phyloP scores from a whole-genome alignment of 371 early-diverging fungal genomes.

The Rhizopus delemar region DNA sequence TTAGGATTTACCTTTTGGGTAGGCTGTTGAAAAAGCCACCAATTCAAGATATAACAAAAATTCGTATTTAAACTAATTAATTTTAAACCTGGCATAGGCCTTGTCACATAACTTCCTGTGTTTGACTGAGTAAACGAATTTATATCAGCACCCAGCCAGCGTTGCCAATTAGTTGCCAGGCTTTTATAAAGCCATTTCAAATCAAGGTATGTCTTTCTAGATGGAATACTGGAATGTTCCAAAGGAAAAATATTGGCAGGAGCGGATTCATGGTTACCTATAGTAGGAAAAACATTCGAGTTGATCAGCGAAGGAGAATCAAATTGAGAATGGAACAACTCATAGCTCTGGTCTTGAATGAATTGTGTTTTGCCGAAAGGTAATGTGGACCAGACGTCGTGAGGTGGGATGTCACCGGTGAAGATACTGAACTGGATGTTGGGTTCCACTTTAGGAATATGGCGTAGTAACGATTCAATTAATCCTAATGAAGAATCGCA shows the following conservation, averaged over 20 bases:
- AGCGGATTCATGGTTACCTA: conserved; percentile 62
- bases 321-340: conserved; percentile 43
- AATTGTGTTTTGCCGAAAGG: conserved; percentile 40
- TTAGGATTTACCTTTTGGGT: conserved; percentile 21
- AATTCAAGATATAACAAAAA: conserved; percentile 62
- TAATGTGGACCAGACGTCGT: conserved; percentile 61
- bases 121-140: conserved; percentile 33
- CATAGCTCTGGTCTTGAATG: conserved; percentile 43
- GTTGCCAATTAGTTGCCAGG: conserved; percentile 52
- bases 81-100: conserved; percentile 50
- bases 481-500: conserved; percentile 55
- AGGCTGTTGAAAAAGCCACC: conserved; percentile 50
- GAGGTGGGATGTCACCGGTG: conserved; percentile 68
- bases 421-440: conserved; percentile 52
- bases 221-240: conserved; percentile 32
- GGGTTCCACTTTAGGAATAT: conserved; percentile 41
- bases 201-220: conserved; percentile 32
- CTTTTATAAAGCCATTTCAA: conserved; percentile 52
- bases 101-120: conserved; percentile 51
- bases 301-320: conserved; percentile 34
- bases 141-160: conserved; percentile 45
- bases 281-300: conserved; percentile 52
- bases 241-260: conserved; percentile 54
- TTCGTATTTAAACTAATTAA: conserved; percentile 66
- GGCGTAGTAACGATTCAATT: conserved; percentile 50